Evolutionary conservation across 176 grass and related monocot genomes (phyloP), one percentile per base, ranked within the genome.

Genomic region (Paspalum vaginatum): DNA sequence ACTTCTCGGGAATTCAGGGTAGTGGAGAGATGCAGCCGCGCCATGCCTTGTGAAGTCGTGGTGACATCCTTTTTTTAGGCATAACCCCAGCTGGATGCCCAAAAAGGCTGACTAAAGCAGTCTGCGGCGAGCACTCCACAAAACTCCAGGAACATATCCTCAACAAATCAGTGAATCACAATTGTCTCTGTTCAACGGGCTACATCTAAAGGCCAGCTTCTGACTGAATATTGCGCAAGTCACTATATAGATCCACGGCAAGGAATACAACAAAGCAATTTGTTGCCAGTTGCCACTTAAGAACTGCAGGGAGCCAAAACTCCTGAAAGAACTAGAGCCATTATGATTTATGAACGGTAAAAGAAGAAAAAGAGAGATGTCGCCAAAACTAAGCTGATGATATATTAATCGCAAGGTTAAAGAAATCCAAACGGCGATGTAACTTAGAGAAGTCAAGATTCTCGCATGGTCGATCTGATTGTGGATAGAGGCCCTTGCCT

Each of bases 401-500:
- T 0, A 72, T 18, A 25, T 51, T 40, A 25, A 20, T 25, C 45
- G 39, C n/a, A 61, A 16, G 54, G 20, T 11, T 74, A 27, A 38
- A 32, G 26, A 67, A 73, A 17, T 4, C 5, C 26, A 41, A 60
- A 54, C 17, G 26, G 11, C 44, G 38, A 8, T 61, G 12, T 2
- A 42, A 11, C 7, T 25, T 24, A 8, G 7, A 24, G 8, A 22
- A 37, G 16, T n/a, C 16, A 0, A 61, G 68, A 68, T 43, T 51
- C 60, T 24, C 53, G 7, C 10, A 61, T 38, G 48, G 25, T 56
- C 39, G 48, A 25, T 65, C 72, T 43, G 57, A 77, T 81, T 70
- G 8, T 72, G n/a, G 11, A 81, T n/a, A 65, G 10, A 16, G 2
- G 11, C 75, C n/a, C 8, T 17, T 17, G 51, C 68, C 52, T 69